A percentile compares a stretch with the other conserved stretches of the same genome.
Evolutionary conservation across 768 basidiomycete genomes (phyloP).

Genomic region (Tremella fuciformis): DNA sequence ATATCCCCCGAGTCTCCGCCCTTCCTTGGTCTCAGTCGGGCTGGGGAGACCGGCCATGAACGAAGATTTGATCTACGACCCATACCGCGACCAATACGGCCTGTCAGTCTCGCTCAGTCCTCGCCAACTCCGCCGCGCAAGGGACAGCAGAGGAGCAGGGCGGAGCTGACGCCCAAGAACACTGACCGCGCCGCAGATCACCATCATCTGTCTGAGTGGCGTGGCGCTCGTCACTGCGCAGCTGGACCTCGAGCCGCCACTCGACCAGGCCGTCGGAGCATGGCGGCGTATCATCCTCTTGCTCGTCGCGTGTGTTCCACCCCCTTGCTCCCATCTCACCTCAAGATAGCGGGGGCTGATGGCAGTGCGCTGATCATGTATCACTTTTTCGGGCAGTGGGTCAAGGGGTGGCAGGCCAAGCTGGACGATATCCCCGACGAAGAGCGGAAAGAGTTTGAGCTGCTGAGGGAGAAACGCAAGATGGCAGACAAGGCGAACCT

Average conservation of each 20-base stretch:
- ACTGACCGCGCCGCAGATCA: conserved; percentile 2
- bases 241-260: background rate
- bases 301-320: background rate
- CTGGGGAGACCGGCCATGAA: background rate
- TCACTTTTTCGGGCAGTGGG: background rate
- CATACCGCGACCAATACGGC: background rate
- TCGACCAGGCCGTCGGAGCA: conserved; percentile 2
- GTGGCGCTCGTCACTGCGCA: conserved; percentile 1
- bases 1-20: no score
- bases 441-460: background rate
- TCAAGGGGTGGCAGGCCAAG: background rate
- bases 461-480: background rate
- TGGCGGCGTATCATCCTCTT: background rate
- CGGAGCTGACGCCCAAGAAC: background rate
- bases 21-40: no score
- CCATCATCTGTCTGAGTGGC: background rate
- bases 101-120: background rate
- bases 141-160: background rate
- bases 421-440: background rate
- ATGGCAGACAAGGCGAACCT: background rate
- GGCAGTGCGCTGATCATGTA: background rate
- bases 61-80: conserved; percentile 3
- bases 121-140: background rate
- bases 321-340: background rate
- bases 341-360: background rate